Base-by-base conservation (phyloP, 345 rosid genomes). In the Firmiana major region DNA sequence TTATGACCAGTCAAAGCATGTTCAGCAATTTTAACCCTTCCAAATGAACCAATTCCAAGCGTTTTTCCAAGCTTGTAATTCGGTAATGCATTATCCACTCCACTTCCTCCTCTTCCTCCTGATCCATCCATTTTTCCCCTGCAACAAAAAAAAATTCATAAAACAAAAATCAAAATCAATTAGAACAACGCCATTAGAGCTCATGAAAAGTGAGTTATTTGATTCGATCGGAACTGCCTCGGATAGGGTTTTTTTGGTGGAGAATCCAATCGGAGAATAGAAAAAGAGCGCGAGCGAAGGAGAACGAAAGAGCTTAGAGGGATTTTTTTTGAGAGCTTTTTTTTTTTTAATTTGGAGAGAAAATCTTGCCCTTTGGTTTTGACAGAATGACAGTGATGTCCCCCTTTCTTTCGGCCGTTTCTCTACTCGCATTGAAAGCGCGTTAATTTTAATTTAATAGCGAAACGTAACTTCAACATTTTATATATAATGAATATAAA, bases 1-100 rank as follows among this genome's bases (percentile, higher is more conserved):
- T 93, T 92, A 81, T 87, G 92, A 22, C 97, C 91, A 16, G 99
- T 96, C 81, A 88, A 86, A 42, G 83, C 86, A 81, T 96, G 99
- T 84, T 85, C 91, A 36, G 99, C 99, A 48, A 92, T 86, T 87
- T 93, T 96, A 74, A 96, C 99, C 89, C 92, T 90, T 54, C 99
- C 91, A 81, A 96, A 96, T 53, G 99, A 84, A 70, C 99, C 99
- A 9, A 93, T 90, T 69, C 99, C 99, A 43, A 93, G 93, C 73
- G 91, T 91, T 85, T 87, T 92, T 46, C 95, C 95, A 49, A 92
- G 90, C 87, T 85, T 92, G 83, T 93, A 96, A 78, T 92, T 93
- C 13, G 83, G 88, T 62, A 91, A 86, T 59, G 75, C 83, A 78
- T 84, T 78, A 67, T 93, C 94, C 55, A 78, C 88, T 60, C 86